phyloP scores from a whole-genome alignment of 2,329 filamentous ascomycete genomes.

The Calonectria honghensis region DNA sequence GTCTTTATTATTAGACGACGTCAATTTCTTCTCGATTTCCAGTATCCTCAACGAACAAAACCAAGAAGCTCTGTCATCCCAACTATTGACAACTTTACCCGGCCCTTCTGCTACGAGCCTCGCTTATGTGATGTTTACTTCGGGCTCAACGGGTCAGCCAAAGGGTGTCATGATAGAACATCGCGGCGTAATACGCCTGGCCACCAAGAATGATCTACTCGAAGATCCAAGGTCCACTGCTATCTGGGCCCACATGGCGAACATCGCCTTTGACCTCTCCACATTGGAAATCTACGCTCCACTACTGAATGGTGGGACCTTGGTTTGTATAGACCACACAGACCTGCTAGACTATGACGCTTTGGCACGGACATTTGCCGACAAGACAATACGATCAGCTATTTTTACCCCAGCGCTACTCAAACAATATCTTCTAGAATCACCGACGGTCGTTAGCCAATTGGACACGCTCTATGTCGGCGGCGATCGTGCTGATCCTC shows the following conservation, averaged over 20 bases:
- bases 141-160: neutral
- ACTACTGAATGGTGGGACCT: neutral
- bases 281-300: neutral
- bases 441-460: neutral
- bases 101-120: neutral
- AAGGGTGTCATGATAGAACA: slow-evolving; percentile 5
- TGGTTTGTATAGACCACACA: neutral
- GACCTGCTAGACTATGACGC: neutral
- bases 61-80: neutral
- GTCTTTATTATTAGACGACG: neutral
- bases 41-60: neutral
- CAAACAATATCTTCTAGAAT: neutral
- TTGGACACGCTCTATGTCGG: neutral
- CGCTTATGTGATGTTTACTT: slow-evolving; percentile 6
- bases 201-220: neutral
- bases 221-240: neutral
- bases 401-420: neutral
- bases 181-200: neutral
- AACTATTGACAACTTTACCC: neutral
- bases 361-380: neutral
- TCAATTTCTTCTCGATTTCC: slow-evolving; percentile 21
- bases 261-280: neutral
- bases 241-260: neutral
- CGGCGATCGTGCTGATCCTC: neutral
- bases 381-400: neutral